Conservation (phyloP, 805 yeast genomes). For the Candida golubevii region DNA sequence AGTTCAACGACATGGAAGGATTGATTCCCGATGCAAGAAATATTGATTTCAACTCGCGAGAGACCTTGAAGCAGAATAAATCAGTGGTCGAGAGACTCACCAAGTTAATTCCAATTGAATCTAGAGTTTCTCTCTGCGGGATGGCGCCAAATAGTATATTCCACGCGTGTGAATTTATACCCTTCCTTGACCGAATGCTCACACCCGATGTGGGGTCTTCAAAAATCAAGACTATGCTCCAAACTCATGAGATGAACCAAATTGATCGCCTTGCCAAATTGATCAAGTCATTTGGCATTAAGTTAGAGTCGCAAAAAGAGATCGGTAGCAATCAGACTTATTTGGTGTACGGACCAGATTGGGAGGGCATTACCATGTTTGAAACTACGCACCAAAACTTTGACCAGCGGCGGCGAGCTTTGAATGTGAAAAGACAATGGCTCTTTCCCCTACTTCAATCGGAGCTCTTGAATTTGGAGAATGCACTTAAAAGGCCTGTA, state of each 20-base stretch:
- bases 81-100: conserved; percentile 30
- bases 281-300: conserved; percentile 36
- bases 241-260: conserved; percentile 26
- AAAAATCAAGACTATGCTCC: conserved; percentile 21
- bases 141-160: conserved; percentile 20
- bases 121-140: conserved; percentile 27
- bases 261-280: conserved; percentile 36
- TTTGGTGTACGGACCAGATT: conserved; percentile 31
- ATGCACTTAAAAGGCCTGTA: conserved; percentile 11
- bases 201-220: conserved; percentile 26
- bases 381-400: conserved; percentile 6
- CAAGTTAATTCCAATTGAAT: conserved; percentile 25
- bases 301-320: conserved; percentile 35
- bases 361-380: conserved; percentile 30
- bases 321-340: conserved; percentile 26
- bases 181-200: conserved; percentile 30
- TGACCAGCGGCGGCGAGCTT: conserved; percentile 17
- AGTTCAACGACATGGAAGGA: conserved; percentile 10
- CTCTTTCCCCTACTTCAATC: conserved; percentile 35
- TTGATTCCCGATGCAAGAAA: conserved; percentile 30
- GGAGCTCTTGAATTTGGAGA: conserved; percentile 30
- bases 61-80: conserved; percentile 28
- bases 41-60: conserved; percentile 39
- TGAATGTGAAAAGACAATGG: conserved; percentile 28
- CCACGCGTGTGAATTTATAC: conserved; percentile 30